Conservation (phyloP, 306 rosid genomes). For the Astragalus glycyphyllos region DNA sequence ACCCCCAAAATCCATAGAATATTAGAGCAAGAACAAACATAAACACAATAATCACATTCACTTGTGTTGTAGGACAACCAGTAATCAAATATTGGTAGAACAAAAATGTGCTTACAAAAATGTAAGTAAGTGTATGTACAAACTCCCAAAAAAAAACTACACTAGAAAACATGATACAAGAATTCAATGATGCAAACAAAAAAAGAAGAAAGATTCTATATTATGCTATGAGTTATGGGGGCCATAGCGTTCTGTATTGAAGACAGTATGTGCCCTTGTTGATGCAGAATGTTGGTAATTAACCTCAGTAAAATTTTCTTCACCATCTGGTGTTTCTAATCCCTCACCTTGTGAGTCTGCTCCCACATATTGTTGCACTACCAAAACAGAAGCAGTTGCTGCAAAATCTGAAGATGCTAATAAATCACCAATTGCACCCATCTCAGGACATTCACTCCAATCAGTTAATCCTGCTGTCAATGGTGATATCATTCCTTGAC, state of each 20-base stretch:
- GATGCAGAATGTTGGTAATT: constrained; percentile 12
- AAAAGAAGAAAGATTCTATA: neutral
- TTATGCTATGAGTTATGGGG: neutral
- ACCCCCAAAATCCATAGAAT: too few relatives aligned
- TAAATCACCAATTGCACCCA: constrained; percentile 88
- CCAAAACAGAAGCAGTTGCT: constrained; percentile 79
- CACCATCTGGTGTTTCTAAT: constrained; percentile 33
- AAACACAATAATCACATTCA: too few relatives aligned
- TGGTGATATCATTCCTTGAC: constrained; percentile 74
- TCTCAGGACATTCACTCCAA: constrained; percentile 97
- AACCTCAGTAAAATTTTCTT: constrained; percentile 28
- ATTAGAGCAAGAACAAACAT: too few relatives aligned
- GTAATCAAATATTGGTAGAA: neutral
- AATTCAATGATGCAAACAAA: neutral
- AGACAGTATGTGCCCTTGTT: constrained; percentile 23
- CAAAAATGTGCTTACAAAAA: neutral
- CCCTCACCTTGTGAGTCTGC: constrained; percentile 38
- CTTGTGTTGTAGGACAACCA: neutral
- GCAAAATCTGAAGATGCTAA: constrained; percentile 91
- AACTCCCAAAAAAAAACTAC: neutral
- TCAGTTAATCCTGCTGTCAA: constrained; percentile 89
- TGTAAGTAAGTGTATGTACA: constrained; percentile 38
- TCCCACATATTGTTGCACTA: constrained; percentile 75
- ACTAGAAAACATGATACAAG: constrained; percentile 10
- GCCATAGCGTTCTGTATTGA: constrained; percentile 1